phyloP scores from a whole-genome alignment of 805 yeast genomes.

The Cephaloascus fragrans region DNA sequence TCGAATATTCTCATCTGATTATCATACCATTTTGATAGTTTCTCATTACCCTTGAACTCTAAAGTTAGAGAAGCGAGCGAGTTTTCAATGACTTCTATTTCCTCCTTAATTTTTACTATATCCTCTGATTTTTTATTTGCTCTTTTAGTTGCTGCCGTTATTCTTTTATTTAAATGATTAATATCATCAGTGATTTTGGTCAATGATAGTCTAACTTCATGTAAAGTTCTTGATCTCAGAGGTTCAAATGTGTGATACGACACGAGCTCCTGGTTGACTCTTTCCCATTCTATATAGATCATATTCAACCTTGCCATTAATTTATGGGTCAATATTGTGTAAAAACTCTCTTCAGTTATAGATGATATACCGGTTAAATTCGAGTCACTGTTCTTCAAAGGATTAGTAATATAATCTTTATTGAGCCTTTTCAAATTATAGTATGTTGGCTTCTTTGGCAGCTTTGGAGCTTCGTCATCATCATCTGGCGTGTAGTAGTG shows the following conservation, averaged over 20 bases:
- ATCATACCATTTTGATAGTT: conserved; percentile 13
- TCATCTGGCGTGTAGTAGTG: conserved; percentile 49
- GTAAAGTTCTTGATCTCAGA: conserved; percentile 30
- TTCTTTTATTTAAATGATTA: conserved; percentile 22
- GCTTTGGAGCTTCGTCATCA: conserved; percentile 24
- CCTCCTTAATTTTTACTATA: conserved; percentile 15
- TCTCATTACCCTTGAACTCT: conserved; percentile 8
- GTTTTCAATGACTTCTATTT: conserved; percentile 14
- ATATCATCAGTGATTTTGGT: conserved; percentile 36
- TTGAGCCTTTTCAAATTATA: conserved; percentile 55
- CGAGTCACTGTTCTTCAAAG: conserved; percentile 42
- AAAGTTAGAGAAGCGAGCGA: conserved; percentile 10
- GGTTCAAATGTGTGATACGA: conserved; percentile 29
- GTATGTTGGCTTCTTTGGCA: conserved; percentile 21
- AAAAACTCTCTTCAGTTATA: conserved; percentile 21
- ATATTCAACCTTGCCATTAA: conserved; percentile 46
- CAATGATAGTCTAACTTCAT: conserved; percentile 32
- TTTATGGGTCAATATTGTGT: conserved; percentile 51
- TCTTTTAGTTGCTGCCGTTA: conserved; percentile 12
- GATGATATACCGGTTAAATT: conserved; percentile 40
- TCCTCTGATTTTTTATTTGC: conserved; percentile 8
- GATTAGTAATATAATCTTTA: conserved; percentile 62
- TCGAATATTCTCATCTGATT: conserved; percentile 34
- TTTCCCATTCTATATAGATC: conserved; percentile 30
- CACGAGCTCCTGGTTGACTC: conserved; percentile 37